Evolutionary conservation across 179 eudicot species (phyloP).

Genomic region (Actinidia chinensis): DNA sequence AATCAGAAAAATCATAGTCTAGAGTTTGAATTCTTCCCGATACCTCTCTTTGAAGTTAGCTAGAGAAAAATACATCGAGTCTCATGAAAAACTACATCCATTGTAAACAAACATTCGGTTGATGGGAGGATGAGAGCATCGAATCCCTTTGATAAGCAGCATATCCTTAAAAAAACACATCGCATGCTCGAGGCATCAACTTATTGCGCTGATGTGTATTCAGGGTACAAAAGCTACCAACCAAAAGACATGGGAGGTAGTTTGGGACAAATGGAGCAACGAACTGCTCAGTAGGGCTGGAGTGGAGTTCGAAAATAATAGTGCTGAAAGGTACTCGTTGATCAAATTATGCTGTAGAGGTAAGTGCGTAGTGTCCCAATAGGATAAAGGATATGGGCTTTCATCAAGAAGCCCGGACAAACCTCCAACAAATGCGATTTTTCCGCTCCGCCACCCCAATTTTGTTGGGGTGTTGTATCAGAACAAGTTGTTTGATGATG

Average conservation of each 20-base stretch:
- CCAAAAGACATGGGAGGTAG: background rate
- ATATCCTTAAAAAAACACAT: background rate
- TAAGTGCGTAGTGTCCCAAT: conserved; percentile 9
- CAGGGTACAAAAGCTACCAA: background rate
- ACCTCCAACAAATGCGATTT: conserved; percentile 24
- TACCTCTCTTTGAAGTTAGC: too few relatives aligned
- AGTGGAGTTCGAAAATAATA: too few relatives aligned
- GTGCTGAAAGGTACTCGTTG: background rate
- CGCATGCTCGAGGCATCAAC: background rate
- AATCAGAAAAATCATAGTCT: too few relatives aligned
- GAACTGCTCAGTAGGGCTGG: too few relatives aligned
- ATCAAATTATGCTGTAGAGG: background rate
- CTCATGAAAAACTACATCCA: background rate
- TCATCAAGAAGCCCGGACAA: conserved; percentile 24
- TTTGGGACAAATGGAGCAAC: too few relatives aligned
- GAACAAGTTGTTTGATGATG: conserved; percentile 29
- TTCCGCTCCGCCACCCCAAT: conserved; percentile 17
- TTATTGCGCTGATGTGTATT: background rate
- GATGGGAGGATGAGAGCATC: background rate
- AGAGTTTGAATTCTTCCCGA: too few relatives aligned
- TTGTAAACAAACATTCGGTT: background rate
- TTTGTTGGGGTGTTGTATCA: conserved; percentile 25
- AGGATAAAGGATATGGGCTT: conserved; percentile 13
- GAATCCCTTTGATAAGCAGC: background rate
- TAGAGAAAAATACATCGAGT: too few relatives aligned